Evolutionary conservation across 768 basidiomycete species (phyloP).

Genomic region (Tremella mesenterica): DNA sequence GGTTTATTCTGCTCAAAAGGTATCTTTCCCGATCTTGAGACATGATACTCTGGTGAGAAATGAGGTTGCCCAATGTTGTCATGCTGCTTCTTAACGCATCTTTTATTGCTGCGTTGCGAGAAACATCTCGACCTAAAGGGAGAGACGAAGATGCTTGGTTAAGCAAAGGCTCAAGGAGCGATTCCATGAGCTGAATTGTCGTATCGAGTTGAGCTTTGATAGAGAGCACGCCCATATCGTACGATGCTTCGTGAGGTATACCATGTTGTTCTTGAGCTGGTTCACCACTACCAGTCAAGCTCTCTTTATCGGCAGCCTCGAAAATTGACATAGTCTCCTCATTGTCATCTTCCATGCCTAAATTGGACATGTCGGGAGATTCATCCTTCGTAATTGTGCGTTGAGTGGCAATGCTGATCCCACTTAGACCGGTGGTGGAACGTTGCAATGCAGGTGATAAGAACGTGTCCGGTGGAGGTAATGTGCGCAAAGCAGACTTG

Average conservation of each 20-base stretch:
- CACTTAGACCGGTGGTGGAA: slow-evolving; percentile 26
- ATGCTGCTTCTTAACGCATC: slow-evolving; percentile 51
- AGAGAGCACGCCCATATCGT: slow-evolving; percentile 41
- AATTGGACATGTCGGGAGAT: slow-evolving; percentile 6
- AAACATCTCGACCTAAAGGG: background rate
- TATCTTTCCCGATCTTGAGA: slow-evolving; percentile 66
- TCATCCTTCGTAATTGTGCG: background rate
- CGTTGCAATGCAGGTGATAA: slow-evolving; percentile 21
- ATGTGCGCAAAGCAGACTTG: slow-evolving; percentile 1
- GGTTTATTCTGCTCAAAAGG: slow-evolving; percentile 52
- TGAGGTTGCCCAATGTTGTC: slow-evolving; percentile 52
- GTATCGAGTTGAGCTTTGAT: slow-evolving; percentile 65
- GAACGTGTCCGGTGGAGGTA: slow-evolving; percentile 31
- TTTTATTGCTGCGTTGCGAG: slow-evolving; percentile 49
- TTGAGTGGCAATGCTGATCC: slow-evolving; percentile 7
- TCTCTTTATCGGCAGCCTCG: slow-evolving; percentile 27
- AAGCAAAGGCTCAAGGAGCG: slow-evolving; percentile 39
- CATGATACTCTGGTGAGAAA: slow-evolving; percentile 64
- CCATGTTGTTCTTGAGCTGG: slow-evolving; percentile 3
- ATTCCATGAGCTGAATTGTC: slow-evolving; percentile 57
- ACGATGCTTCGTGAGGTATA: slow-evolving; percentile 30
- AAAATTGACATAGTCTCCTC: slow-evolving; percentile 23
- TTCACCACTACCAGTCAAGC: slow-evolving; percentile 13
- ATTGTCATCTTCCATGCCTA: slow-evolving; percentile 14
- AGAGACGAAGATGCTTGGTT: background rate